Evolutionary conservation across 2,329 filamentous ascomycete species (phyloP), one percentile per base, ranked within the genome.

Genomic region (Lasiodiplodia sp.): DNA sequence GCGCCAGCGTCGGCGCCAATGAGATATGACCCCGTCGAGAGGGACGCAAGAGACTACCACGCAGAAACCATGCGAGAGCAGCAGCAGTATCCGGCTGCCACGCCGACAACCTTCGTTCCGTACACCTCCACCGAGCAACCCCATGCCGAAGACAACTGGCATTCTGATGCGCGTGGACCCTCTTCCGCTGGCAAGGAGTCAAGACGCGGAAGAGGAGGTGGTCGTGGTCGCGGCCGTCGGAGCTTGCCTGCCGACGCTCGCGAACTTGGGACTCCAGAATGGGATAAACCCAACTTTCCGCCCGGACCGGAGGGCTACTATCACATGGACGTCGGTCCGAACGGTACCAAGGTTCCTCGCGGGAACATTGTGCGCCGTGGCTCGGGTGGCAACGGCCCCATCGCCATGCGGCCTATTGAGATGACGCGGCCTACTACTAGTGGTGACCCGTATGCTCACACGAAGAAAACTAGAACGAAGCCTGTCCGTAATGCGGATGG

Each of bases 381-480:
- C 37, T 77, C 76, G 58, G 75, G 78, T 21, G 77, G 78, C 18
- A 64, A 38, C 31, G 72, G 73, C 11, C 58, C 67, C 21, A 71
- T 72, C 10, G 68, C 69, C 8, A 65, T 60, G 57, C 38, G 57
- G 28, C 65, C 64, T 7, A 56, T 67, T 49, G 68, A 69, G 56
- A 23, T 70, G 69, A 28, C 75, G 72, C 64, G 73, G 21, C 67
- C 73, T 31, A 73, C 74, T 16, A 69, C 74, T 34, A 73, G 72
- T 34, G 72, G 51, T 28, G 78, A 81, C 66, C 77, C 74, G 4
- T 81, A 81, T 69, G 76, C 77, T 12, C 78, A 80, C 69, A 78
- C 77, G 38, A 85, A 85, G 76, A 84, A 83, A 73, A 82, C 81
- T 2, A 78, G 83, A n/a, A 84, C 82, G 5, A 85, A 85, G 72